Base-by-base conservation (phyloP, 2,329 filamentous ascomycete genomes). In the Shiraia sp. region DNA sequence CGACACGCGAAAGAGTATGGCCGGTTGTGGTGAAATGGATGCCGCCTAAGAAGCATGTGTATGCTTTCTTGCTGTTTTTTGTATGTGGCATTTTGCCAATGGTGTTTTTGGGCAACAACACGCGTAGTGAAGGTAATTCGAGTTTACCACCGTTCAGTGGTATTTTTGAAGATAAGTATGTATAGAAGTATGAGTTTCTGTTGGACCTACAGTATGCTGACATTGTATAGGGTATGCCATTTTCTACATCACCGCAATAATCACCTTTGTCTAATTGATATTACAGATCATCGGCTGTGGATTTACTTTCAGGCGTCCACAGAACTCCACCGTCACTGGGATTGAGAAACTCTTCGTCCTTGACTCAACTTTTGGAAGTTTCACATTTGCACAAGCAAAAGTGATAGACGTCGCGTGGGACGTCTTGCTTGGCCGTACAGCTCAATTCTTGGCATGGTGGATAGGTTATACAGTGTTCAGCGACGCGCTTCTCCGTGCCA, bases 361-460 rank as follows among this genome's bases (percentile, higher is more conserved):
- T 4, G 64, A 66, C 37, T 17, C 27, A 3, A 58, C 53, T 0
- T 59, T 43, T 23, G 65, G 63, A 1, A 32, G 23, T 0, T 59
- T 61, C 14, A 36, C 57, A 0, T 70, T 71, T 33, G 48, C 59
- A 8, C 51, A 55, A 8, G 69, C 54, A 10, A 71, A 71, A 35
- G 46, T 59, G 2, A 61, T 71, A n/a, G 66, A 70, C 36, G 55
- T 67, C 6, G 36, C 45, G 1, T 71, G 66, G 66, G 68, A 71
- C 39, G 45, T 70, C 8, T 19, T 59, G 2, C 34, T 71, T 10
- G 67, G 63, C 2, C 52, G 65, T 7, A 65, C 67, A 6, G 56
- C 52, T 2, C 69, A 71, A 36, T 19, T 63, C 1, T 7, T 67
- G 2, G 57, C 66, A 7, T 65, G 55, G 41, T 58, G 40, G 27